phyloP scores from a whole-genome alignment of 495 filamentous ascomycete species.

The Schizothecium vesticola region DNA sequence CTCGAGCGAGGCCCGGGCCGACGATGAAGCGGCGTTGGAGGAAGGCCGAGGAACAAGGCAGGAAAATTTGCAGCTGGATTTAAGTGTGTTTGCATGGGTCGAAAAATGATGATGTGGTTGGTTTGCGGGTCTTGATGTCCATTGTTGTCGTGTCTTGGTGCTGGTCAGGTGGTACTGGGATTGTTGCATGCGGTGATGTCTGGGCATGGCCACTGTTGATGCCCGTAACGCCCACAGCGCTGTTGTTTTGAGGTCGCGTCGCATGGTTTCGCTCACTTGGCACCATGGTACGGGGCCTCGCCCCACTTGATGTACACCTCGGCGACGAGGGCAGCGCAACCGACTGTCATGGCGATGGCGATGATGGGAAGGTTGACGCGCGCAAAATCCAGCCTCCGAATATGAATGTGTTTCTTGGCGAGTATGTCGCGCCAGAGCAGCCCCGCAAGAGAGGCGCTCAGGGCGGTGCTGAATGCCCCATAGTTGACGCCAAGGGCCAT shows the following conservation, averaged over 20 bases:
- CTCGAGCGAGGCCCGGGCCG: background rate
- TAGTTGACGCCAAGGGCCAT: slow-evolving; percentile 67
- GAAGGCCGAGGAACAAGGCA: background rate
- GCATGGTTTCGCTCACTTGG: background rate
- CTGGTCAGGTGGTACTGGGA: no score
- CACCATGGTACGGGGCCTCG: background rate
- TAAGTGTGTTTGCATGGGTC: background rate
- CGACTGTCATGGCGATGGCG: slow-evolving; percentile 59
- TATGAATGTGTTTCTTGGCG: slow-evolving; percentile 54
- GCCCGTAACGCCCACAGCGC: no score
- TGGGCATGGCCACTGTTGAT: background rate
- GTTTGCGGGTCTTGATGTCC: background rate
- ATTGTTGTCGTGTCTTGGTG: no score
- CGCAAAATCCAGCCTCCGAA: slow-evolving; percentile 54
- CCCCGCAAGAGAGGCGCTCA: slow-evolving; percentile 61
- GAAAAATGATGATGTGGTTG: background rate
- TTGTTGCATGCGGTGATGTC: no score
- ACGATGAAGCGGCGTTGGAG: background rate
- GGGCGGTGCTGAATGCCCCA: slow-evolving; percentile 61
- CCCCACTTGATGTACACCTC: slow-evolving; percentile 48
- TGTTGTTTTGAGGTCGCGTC: no score
- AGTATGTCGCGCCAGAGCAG: slow-evolving; percentile 64
- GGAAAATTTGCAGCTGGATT: background rate
- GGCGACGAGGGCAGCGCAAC: slow-evolving; percentile 51
- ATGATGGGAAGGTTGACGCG: slow-evolving; percentile 62